Base-by-base conservation (phyloP, 495 filamentous ascomycete genomes). In the Penicillium arizonense region DNA sequence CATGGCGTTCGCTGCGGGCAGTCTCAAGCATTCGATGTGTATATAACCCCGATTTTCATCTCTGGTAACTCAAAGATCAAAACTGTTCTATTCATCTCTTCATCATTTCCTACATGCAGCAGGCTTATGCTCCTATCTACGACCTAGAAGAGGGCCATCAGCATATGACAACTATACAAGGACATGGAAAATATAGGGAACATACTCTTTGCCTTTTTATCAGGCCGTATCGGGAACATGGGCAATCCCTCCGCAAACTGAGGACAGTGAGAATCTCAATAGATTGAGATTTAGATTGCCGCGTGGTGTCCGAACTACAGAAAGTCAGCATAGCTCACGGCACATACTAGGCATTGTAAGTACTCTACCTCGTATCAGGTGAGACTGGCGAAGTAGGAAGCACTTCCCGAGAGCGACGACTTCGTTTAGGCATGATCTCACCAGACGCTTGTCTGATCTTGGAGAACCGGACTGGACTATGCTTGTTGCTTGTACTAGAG, bases 1-100 rank as follows among this genome's bases (percentile, higher is more conserved):
- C 44, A 55, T 51, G 72, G 71, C 65, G 67, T 74, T 63, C 49
- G 53, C 55, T 62, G 52, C 58, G 62, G 61, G 60, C 53, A 59
- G 53, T 56, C 53, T 54, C 55, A 59, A 61, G 63, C 59, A 62
- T 67, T 66, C 53, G 37, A 57, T 60, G 40, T 67, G 56, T 67
- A 67, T 49, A 67, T 64, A 64, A 50, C 48, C 48, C 47, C 37
- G 37, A 42, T 50, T 35, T 12, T 43, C 38, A 50, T 50, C 47
- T 42, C 42, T 42, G 38, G 33, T 37, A 51, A 55, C 33, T 42
- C 42, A 3, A 50, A 32, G 40, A 47, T 56, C 53, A 43, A 33
- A 21, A n/a, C 44, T 12, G 37, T 26, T 35, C 16, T 39, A 11
- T 53, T 46, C 34, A 48, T 20, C 38, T 39, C 36, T 47, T 46